Conservation (phyloP, 371 early-diverging fungal species). For the Coemansia sp. region DNA sequence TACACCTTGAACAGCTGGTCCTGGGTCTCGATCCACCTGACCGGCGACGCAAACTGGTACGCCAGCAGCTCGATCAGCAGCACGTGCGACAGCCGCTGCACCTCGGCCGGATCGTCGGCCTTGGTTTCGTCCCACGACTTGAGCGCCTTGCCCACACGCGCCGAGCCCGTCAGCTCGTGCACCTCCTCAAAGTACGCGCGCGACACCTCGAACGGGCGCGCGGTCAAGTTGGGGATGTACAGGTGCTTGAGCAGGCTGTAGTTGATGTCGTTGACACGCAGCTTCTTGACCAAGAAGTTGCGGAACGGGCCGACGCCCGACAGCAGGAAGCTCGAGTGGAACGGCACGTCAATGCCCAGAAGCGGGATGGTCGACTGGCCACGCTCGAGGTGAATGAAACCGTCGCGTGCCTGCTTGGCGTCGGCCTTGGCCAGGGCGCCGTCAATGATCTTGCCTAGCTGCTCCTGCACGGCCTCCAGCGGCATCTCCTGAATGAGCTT, state of each 20-base stretch:
- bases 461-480: constrained; percentile 81
- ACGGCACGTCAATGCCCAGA: constrained; percentile 93
- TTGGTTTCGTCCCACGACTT: constrained; percentile 79
- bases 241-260: constrained; percentile 76
- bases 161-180: constrained; percentile 72
- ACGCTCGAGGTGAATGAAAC: constrained; percentile 75
- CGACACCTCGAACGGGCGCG: constrained; percentile 81
- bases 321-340: constrained; percentile 94
- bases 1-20: constrained; percentile 88
- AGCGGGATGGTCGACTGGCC: constrained; percentile 93
- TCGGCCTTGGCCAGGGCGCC: constrained; percentile 72
- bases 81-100: constrained; percentile 85
- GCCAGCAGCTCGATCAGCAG: constrained; percentile 90
- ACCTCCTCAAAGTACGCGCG: constrained; percentile 83
- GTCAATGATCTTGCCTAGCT: constrained; percentile 76
- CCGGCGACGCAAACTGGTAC: constrained; percentile 92
- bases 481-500: constrained; percentile 86
- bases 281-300: constrained; percentile 81
- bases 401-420: constrained; percentile 60
- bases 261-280: constrained; percentile 82
- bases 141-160: constrained; percentile 75
- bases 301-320: constrained; percentile 95
- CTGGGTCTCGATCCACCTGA: constrained; percentile 97
- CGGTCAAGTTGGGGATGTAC: constrained; percentile 97
- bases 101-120: constrained; percentile 66